Evolutionary conservation across 2,329 filamentous ascomycete genomes (phyloP).

Genomic region (Venturia asperata): DNA sequence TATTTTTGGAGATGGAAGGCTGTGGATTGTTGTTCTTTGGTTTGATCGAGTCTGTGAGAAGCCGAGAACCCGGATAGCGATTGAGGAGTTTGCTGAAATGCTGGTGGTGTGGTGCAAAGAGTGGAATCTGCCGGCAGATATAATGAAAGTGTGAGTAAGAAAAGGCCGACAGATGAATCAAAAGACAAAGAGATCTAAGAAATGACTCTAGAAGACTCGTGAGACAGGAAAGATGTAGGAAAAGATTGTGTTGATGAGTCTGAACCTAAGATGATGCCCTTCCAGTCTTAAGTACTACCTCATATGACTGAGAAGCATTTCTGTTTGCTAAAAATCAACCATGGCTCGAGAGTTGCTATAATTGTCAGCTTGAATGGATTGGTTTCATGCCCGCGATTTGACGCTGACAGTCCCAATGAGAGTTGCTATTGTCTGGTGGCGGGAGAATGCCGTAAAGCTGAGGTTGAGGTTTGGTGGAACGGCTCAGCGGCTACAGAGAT

Average conservation of each 20-base stretch:
- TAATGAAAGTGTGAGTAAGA: slow-evolving; percentile 23
- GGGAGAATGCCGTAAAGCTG: not conserved
- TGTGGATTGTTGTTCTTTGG: slow-evolving; percentile 17
- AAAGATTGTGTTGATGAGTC: slow-evolving; percentile 15
- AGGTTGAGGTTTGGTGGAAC: slow-evolving; percentile 12
- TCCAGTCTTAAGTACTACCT: slow-evolving; percentile 14
- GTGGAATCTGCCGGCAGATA: slow-evolving; percentile 33
- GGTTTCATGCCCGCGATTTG: slow-evolving; percentile 10
- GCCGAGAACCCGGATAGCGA: not conserved
- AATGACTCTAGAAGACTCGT: slow-evolving; percentile 30
- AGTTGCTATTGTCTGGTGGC: not conserved
- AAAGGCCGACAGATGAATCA: slow-evolving; percentile 28
- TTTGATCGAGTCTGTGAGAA: not conserved
- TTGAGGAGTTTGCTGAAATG: slow-evolving; percentile 20
- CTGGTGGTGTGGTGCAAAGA: slow-evolving; percentile 26
- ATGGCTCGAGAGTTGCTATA: slow-evolving; percentile 13
- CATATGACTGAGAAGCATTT: not conserved
- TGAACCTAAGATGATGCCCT: not conserved
- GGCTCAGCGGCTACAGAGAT: slow-evolving; percentile 19
- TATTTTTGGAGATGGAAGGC: slow-evolving; percentile 21
- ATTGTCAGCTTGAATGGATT: not conserved
- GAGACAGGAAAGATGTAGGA: slow-evolving; percentile 21
- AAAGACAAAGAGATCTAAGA: slow-evolving; percentile 28
- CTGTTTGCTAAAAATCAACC: slow-evolving; percentile 6
- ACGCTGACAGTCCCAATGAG: slow-evolving; percentile 16